Evolutionary conservation across 345 rosid species (phyloP), one percentile per base, ranked within the genome.

Genomic region (Erysimum cheiranthoides): DNA sequence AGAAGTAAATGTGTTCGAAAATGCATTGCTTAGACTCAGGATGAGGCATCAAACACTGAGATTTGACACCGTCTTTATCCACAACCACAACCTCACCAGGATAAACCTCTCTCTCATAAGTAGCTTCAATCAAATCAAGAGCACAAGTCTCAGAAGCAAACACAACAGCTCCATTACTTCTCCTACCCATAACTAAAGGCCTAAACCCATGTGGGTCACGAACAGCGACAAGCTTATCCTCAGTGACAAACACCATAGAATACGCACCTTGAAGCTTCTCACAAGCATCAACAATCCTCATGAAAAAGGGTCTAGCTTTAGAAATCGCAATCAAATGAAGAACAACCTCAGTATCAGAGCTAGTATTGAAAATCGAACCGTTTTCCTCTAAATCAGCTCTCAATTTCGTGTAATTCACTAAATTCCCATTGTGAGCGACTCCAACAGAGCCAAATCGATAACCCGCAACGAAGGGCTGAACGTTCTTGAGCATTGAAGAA

Each of bases 131-230:
- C 81, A 95, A 85, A 76, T 95, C 99, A 60, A 92, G 97, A 16
- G 99, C 99, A 61, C 99, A 95, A 40, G 97, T 95, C 80, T 95
- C 99, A 0, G 97, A 95, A 10, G 99, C 98, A 49, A 94, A 90
- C 8, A 85, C 93, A 59, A 90, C 82, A 42, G 92, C 90, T 4
- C 97, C 97, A 42, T 92, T 92, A 72, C 92, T 90, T 81, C 93
- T 86, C 86, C 90, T 86, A 34, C 97, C 96, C 96, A 90, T 90
- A 66, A 92, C 96, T 73, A 92, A 67, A 28, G 97, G 97, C 62
- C 97, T 82, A 79, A 92, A 92, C 51, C 97, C 97, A 64, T 40
- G 83, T 1, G 96, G 96, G 53, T 92, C 97, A 68, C 96, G 87
- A 45, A 90, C 93, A 0, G 93, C 97, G 2, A 90, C 97, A 39